Base-by-base conservation (phyloP, 2,329 filamentous ascomycete genomes). In the Thelonectria olida region DNA sequence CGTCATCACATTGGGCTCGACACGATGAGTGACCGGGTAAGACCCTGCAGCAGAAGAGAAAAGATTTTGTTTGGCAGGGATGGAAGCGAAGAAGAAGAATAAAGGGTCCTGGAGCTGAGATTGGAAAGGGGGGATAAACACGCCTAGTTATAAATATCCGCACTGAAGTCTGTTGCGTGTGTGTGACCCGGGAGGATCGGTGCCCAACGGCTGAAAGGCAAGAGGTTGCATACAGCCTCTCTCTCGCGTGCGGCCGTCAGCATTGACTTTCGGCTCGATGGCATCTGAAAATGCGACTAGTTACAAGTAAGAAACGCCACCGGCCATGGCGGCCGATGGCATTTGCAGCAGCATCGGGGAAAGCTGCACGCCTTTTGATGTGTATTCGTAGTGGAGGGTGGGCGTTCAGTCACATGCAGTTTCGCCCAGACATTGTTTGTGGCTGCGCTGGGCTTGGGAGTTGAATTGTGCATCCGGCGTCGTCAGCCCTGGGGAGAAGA, bases 321-420 rank as follows among this genome's bases (percentile, higher is more conserved):
- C 34, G 50, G 56, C 49, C 49, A 58, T 52, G 55, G 5, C 17
- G 36, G 34, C 34, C 31, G 45, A 49, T 49, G 53, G 42, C 31
- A 48, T 20, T 7, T 34, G n/a, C 28, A 31, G 28, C 28, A n/a
- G n/a, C 7, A 49, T 27, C 31, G 25, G 20, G 45, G 49, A 25
- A 48, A 52, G 49, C 49, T 58, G 39, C 47, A 42, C 45, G 50
- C 31, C 34, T 25, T 38, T 31, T 23, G 25, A n/a, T n/a, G n/a
- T n/a, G n/a, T n/a, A n/a, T n/a, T n/a, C n/a, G 15, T 51, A 28
- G 15, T 55, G 39, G 51, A 55, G 58, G 58, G 53, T 55, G 54
- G 53, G 54, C 47, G 54, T 20, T 22, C 15, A 13, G 58, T 61
- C 58, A 61, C 58, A 61, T 61, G 58, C 48, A 38, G 41, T 39